A percentile compares a stretch with the other conserved stretches of the same genome.
Conservation (phyloP, 345 rosid genomes). For the Acer negundo region DNA sequence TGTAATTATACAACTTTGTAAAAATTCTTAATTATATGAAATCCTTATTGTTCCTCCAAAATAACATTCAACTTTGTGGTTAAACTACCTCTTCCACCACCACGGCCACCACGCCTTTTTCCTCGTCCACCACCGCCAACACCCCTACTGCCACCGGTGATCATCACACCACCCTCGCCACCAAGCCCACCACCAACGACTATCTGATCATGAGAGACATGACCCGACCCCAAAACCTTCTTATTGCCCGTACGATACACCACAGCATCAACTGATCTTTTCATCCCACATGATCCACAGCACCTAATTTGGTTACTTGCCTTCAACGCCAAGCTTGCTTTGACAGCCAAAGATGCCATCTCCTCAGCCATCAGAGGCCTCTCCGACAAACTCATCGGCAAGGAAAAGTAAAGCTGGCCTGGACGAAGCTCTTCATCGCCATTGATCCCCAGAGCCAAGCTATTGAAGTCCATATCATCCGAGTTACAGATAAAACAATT, state of each 20-base stretch:
- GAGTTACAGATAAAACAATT: slow-evolving; percentile 48
- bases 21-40: neutral
- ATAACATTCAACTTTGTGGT: slow-evolving; percentile 22
- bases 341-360: slow-evolving; percentile 62
- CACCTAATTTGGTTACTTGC: neutral
- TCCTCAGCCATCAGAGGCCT: slow-evolving; percentile 38
- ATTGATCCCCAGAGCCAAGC: slow-evolving; percentile 33
- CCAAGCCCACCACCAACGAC: neutral
- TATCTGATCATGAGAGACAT: neutral
- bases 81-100: slow-evolving; percentile 4
- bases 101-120: neutral
- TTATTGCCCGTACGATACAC: slow-evolving; percentile 6
- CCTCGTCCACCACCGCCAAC: neutral
- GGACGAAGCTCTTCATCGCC: slow-evolving; percentile 46
- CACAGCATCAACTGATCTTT: slow-evolving; percentile 17
- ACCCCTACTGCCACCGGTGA: neutral
- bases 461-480: slow-evolving; percentile 55
- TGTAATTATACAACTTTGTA: neutral
- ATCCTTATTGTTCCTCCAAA: slow-evolving; percentile 23
- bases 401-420: slow-evolving; percentile 51
- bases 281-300: slow-evolving; percentile 18
- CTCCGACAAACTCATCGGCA: slow-evolving; percentile 45
- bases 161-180: neutral
- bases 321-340: slow-evolving; percentile 56
- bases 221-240: neutral